Base-by-base conservation (phyloP, 2,329 filamentous ascomycete species). In the Curvularia hawaiiensis region DNA sequence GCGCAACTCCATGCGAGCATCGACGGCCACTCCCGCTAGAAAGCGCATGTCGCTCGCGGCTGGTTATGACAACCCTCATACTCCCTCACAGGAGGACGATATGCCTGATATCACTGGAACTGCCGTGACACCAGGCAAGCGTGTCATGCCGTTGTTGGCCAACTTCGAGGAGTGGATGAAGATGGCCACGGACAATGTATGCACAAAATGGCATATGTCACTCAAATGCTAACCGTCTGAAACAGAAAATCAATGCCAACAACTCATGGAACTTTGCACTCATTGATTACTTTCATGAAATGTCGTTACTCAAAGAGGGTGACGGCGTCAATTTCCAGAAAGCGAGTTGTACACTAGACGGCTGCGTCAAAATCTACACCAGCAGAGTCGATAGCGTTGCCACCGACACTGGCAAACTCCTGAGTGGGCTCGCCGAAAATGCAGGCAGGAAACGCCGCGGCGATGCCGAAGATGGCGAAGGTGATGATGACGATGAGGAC, bases 161-260 rank as follows among this genome's bases (percentile, higher is more conserved):
- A 99, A 99, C 78, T 99, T 98, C 70, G 95, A 99, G 77, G 95
- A 99, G 76, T 98, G 94, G 95, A 98, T 99, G 92, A 99, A 98
- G 83, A 96, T 99, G 92, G 95, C 95, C 2, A 98, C 95, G 16
- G 95, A 99, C 80, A 99, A 99, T 70, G 75, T 77, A 70, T 49
- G 62, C 53, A 45, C 40, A 16, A 4, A 4, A 14, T 18, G 12
- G n/a, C 20, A 16, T 20, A 4, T 30, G 5, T 14, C 16, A 48
- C 18, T 30, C 55, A 51, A 22, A 56, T 50, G 47, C 59, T 69
- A 58, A 67, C 57, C 9, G 45, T 18, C 16, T 31, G 31, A 4
- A 31, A 18, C 50, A 77, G 73, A 83, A 83, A 75, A 99, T 99
- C 83, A 99, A 98, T 75, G 94, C 95, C 48, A 88, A 90, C 58